Evolutionary conservation across 441 rosid genomes (phyloP).

Genomic region (Arabidopsis lyrata): DNA sequence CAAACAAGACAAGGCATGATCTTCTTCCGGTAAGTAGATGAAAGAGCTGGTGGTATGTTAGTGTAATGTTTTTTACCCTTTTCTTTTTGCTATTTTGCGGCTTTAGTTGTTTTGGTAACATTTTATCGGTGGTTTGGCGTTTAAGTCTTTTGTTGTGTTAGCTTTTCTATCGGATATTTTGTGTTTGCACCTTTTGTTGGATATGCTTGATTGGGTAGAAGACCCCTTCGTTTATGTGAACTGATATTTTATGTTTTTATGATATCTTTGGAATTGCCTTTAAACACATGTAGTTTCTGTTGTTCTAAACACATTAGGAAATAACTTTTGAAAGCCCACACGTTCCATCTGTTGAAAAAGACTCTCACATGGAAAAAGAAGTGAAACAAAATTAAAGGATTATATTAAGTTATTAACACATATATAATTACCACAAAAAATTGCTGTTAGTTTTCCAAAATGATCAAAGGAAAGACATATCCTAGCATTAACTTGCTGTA

Average conservation of each 20-base stretch:
- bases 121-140: neutral
- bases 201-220: neutral
- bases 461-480: neutral
- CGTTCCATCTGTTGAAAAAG: neutral
- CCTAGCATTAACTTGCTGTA: neutral
- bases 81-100: neutral
- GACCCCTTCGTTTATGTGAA: neutral
- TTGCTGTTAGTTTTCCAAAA: neutral
- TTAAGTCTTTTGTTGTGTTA: neutral
- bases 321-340: neutral
- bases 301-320: neutral
- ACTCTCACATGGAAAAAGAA: neutral
- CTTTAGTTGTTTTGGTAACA: neutral
- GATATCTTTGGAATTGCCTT: neutral
- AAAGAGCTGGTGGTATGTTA: neutral
- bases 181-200: neutral
- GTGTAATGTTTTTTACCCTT: neutral
- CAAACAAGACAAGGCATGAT: neutral
- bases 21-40: neutral
- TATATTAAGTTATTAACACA: no score
- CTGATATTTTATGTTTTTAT: neutral
- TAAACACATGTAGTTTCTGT: neutral
- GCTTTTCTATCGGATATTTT: neutral
- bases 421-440: no score
- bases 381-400: neutral